Base-by-base conservation (phyloP, 495 filamentous ascomycete species). In the Xylaria scruposa region DNA sequence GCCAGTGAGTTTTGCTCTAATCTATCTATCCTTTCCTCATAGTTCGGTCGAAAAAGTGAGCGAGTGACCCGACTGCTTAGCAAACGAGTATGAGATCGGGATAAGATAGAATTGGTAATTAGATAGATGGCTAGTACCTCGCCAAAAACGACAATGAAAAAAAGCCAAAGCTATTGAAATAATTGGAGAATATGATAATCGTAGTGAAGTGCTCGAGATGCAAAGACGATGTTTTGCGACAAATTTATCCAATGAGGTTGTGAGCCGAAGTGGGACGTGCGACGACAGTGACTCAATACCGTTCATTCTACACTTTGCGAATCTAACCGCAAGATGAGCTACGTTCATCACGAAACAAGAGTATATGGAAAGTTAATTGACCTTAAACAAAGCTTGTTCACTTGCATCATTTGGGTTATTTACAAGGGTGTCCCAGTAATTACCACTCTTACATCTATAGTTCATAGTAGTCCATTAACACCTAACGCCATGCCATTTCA, bases 171-270 rank as follows among this genome's bases (percentile, higher is more conserved):
- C n/a, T n/a, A n/a, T n/a, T n/a, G n/a, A n/a, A n/a, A n/a, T n/a
- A n/a, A n/a, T n/a, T n/a, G n/a, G n/a, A n/a, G n/a, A n/a, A n/a
- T n/a, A n/a, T n/a, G n/a, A n/a, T n/a, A n/a, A n/a, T n/a, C n/a
- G n/a, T n/a, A n/a, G n/a, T n/a, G n/a, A n/a, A n/a, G 21, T 9
- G 53, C n/a, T 29, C 31, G 10, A 64, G 19, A 3, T 19, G 19
- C 5, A n/a, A 42, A 63, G 38, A 63, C 0, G 63, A 67, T 67
- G 9, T 36, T 53, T 53, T 67, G 24, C 47, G 31, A 38, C 8
- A 40, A 42, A 21, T 42, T 67, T 17, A 56, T 67, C 65, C 65
- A 67, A 67, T 67, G 19, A 67, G 29, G 10, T 56, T 56, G 47
- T 31, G 21, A 42, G 65, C 9, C 15, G 21, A 44, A 67, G 65